Percentiles rank a stretch among this genome's conserved stretches.
Conservation (phyloP, 352 stramenopile species). For the Saprolegnia parasitica region DNA sequence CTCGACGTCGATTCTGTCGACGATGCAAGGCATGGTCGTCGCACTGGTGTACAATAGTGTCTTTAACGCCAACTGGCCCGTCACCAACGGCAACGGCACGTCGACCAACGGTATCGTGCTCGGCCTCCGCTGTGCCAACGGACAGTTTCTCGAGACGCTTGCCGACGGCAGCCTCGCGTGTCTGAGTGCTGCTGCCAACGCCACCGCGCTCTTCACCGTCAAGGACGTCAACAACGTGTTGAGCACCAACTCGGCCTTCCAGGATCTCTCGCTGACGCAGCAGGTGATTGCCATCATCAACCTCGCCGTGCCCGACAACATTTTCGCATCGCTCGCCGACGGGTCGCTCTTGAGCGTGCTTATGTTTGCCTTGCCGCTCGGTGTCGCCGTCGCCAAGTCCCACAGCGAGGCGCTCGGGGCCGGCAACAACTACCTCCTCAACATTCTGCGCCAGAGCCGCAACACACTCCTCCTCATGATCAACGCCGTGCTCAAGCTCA, state of each 20-base stretch:
- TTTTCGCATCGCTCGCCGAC: conserved; percentile 53
- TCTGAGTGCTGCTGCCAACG: conserved; percentile 32
- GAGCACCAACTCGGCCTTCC: conserved; percentile 41
- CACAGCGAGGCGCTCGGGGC: neutral
- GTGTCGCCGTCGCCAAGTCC: conserved; percentile 57
- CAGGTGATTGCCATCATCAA: conserved; percentile 66
- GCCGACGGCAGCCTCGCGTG: conserved; percentile 46
- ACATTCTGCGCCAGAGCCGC: conserved; percentile 54
- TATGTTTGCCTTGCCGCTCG: conserved; percentile 64
- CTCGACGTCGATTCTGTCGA: conserved; percentile 42
- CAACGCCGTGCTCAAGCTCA: conserved; percentile 62
- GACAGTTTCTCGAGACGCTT: conserved; percentile 37
- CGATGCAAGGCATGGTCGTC: conserved; percentile 47
- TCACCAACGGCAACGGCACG: neutral
- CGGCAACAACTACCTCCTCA: conserved; percentile 61
- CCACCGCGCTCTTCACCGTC: conserved; percentile 38
- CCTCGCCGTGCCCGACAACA: conserved; percentile 64
- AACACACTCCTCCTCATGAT: conserved; percentile 66
- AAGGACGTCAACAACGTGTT: conserved; percentile 54
- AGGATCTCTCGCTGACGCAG: conserved; percentile 52
- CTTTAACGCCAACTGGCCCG: conserved; percentile 26
- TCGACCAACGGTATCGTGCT: conserved; percentile 23
- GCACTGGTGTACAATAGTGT: conserved; percentile 35
- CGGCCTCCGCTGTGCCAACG: conserved; percentile 43
- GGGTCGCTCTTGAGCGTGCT: conserved; percentile 65